These are phyloP conservation scores for Xylaria sp. DNA, from an alignment of 2,329 filamentous ascomycete genomes.

Conservation along the genomic window DNA sequence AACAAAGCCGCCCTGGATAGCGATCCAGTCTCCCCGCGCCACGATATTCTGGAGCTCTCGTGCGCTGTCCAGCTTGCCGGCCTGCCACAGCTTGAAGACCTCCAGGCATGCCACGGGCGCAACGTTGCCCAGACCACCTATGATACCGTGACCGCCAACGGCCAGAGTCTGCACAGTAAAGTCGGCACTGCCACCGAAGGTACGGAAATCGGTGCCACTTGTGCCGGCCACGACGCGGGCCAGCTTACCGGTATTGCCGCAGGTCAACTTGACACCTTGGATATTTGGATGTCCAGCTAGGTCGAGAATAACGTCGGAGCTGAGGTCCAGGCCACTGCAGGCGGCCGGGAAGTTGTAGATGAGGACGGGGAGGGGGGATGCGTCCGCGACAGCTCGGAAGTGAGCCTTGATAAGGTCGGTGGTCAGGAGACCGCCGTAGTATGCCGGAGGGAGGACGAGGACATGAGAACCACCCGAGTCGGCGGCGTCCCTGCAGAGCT, in stretches of 20 bases:
- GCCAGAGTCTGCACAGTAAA: conserved; percentile 72
- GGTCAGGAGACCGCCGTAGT: conserved; percentile 71
- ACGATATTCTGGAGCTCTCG: conserved; percentile 71
- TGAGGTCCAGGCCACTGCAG: conserved; percentile 73
- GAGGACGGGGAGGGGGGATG: conserved; percentile 70
- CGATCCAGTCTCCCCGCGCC: conserved; percentile 74
- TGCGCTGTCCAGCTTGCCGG: conserved; percentile 69
- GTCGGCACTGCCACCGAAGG: conserved; percentile 72
- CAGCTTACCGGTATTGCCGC: conserved; percentile 65
- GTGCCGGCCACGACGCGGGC: conserved; percentile 55
- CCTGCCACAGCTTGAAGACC: conserved; percentile 68
- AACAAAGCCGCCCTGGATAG: conserved; percentile 75
- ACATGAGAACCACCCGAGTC: conserved; percentile 69
- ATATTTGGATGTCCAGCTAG: conserved; percentile 61
- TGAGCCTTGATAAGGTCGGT: conserved; percentile 69
- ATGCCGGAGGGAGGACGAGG: conserved; percentile 70
- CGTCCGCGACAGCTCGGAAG: conserved; percentile 71
- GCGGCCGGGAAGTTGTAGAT: conserved; percentile 81
- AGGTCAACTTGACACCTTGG: conserved; percentile 64
- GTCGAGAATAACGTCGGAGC: conserved; percentile 70
- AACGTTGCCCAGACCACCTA: conserved; percentile 76
- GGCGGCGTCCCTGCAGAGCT: conserved; percentile 68
- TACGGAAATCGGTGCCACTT: conserved; percentile 63
- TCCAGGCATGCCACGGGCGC: conserved; percentile 72
- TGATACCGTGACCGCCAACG: conserved; percentile 70